phyloP scores from a whole-genome alignment of 352 stramenopile species.

The Plasmopara viticola region DNA sequence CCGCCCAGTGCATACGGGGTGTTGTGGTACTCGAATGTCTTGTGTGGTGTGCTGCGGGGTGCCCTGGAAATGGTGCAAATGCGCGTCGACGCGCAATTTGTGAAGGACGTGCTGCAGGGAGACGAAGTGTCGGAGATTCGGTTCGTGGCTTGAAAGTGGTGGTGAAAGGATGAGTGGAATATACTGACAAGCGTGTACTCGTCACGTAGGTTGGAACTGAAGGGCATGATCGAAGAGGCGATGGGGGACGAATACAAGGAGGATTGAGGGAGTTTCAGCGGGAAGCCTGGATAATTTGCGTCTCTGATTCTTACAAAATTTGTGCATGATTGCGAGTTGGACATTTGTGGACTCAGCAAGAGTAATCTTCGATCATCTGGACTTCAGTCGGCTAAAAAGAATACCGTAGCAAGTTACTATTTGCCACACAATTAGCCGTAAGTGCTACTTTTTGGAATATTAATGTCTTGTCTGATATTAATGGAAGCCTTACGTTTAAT shows the following conservation, averaged over 20 bases:
- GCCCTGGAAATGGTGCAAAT: constrained; percentile 94
- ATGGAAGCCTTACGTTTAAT: no score
- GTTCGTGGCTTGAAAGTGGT: constrained; percentile 20
- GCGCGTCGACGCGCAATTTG: constrained; percentile 76
- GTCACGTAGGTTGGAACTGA: constrained; percentile 56
- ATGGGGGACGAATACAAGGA: constrained; percentile 89
- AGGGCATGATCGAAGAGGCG: constrained; percentile 85
- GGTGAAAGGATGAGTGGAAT: background rate
- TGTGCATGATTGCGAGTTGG: no score
- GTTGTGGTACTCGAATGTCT: constrained; percentile 95
- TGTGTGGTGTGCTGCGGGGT: constrained; percentile 93
- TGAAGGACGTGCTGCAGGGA: constrained; percentile 81
- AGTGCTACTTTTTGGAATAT: no score
- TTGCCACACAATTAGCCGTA: no score
- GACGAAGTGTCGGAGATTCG: constrained; percentile 83
- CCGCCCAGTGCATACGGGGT: constrained; percentile 81
- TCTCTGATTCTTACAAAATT: no score
- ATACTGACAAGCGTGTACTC: constrained; percentile 1
- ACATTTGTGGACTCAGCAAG: no score
- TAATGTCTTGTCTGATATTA: no score
- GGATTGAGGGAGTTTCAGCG: constrained; percentile 27
- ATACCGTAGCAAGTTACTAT: no score
- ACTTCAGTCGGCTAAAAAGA: no score
- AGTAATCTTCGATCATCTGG: no score
- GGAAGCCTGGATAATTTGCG: background rate